phyloP scores from a whole-genome alignment of 176 grass and related monocot genomes.

The Lolium perenne region DNA sequence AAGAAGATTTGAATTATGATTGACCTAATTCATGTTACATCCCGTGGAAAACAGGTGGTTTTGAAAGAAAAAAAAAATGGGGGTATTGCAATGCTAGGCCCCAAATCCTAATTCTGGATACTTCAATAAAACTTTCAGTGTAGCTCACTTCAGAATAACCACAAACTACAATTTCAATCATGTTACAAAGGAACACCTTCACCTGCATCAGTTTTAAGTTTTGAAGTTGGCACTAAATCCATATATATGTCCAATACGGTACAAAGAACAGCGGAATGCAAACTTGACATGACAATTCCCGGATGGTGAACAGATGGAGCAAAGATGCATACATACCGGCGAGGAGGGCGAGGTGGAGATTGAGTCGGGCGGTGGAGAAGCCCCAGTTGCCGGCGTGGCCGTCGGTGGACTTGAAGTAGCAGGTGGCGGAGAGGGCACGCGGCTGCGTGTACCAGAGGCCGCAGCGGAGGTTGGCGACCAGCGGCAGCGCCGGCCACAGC shows the following conservation, averaged over 20 bases:
- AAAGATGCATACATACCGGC: conserved; percentile 50
- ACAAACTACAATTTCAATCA: background rate
- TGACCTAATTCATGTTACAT: no score
- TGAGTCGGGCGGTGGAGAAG: conserved; percentile 82
- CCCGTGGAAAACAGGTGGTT: background rate
- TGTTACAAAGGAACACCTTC: background rate
- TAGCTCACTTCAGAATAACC: background rate
- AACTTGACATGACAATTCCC: background rate
- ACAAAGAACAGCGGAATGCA: background rate
- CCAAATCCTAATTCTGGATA: background rate
- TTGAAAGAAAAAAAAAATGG: background rate
- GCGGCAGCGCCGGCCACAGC: conserved; percentile 81
- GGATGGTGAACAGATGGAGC: background rate
- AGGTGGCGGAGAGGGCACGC: conserved; percentile 58
- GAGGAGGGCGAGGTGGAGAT: conserved; percentile 86
- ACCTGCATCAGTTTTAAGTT: background rate
- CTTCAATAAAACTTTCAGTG: background rate
- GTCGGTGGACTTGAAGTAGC: conserved; percentile 97
- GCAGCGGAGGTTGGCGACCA: conserved; percentile 91
- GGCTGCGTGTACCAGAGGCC: conserved; percentile 82
- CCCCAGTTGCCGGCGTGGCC: conserved; percentile 90
- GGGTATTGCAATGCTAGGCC: background rate
- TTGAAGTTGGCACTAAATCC: background rate
- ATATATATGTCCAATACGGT: background rate
- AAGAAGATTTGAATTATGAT: background rate